Evolutionary conservation across 768 basidiomycete species (phyloP).

Genomic region (Mycena rosella): DNA sequence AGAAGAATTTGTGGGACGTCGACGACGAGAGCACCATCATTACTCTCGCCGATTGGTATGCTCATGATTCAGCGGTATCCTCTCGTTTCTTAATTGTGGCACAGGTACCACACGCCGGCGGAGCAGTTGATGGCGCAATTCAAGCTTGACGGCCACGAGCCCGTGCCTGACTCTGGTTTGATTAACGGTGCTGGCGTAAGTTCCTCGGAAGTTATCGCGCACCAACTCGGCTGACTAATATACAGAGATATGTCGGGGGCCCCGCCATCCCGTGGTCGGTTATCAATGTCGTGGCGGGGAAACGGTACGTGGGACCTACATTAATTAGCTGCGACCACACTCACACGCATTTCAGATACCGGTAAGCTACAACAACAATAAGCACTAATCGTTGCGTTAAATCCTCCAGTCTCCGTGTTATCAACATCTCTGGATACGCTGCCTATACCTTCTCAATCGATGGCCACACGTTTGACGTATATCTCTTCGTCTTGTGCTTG

Average conservation of each 20-base stretch:
- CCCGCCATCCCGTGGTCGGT: not conserved
- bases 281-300: not conserved
- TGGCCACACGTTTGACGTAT: not conserved
- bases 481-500: too few relatives aligned
- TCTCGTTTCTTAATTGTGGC: not conserved
- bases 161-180: constrained; percentile 33
- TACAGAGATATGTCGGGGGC: not conserved
- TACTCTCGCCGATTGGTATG: constrained; percentile 34
- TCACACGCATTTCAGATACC: not conserved
- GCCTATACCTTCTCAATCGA: not conserved
- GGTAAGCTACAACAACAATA: not conserved
- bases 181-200: constrained; percentile 27
- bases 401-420: not conserved
- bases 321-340: too few relatives aligned
- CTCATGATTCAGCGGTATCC: not conserved
- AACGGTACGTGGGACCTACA: not conserved
- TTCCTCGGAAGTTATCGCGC: not conserved
- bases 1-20: constrained; percentile 44
- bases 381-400: not conserved
- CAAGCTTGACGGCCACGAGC: constrained; percentile 31
- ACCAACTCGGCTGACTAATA: not conserved
- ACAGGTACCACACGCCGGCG: constrained; percentile 22
- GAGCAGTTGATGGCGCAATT: constrained; percentile 40
- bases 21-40: constrained; percentile 50
- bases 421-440: not conserved